Evolutionary conservation across 176 grass and related monocot species (phyloP).

Genomic region (Hordeum marinum): DNA sequence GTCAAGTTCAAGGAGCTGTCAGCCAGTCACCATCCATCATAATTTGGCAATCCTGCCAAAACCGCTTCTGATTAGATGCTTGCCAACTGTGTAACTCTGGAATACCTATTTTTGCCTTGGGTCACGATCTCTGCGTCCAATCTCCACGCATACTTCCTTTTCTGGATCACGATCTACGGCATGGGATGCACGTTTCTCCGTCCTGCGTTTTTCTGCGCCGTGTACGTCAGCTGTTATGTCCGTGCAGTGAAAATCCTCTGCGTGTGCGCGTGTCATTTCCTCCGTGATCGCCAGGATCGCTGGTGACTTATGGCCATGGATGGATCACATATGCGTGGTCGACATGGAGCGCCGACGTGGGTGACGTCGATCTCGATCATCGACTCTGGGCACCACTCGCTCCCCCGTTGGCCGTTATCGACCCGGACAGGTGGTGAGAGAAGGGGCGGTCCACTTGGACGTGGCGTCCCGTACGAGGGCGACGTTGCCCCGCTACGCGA

Average conservation of each 20-base stretch:
- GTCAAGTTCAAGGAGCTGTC: too few species aligned
- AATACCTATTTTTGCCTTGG: not conserved
- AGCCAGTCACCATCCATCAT: too few species aligned
- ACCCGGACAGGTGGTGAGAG: too few species aligned
- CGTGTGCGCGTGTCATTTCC: too few species aligned
- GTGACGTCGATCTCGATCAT: not conserved
- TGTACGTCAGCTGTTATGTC: too few species aligned
- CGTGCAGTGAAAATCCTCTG: not conserved
- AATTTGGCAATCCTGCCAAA: not conserved
- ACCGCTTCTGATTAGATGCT: not conserved
- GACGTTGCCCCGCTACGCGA: too few species aligned
- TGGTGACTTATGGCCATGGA: not conserved
- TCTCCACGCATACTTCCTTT: not conserved
- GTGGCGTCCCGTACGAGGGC: too few species aligned
- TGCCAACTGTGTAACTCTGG: not conserved
- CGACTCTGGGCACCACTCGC: too few species aligned
- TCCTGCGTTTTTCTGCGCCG: too few species aligned
- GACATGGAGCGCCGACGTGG: not conserved
- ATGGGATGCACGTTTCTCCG: not conserved
- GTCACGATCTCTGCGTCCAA: not conserved
- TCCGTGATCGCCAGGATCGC: too few species aligned
- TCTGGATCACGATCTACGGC: not conserved
- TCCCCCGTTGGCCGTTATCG: too few species aligned
- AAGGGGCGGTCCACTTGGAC: too few species aligned
- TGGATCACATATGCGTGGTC: not conserved